These are phyloP conservation scores for Candida anutae DNA, from an alignment of 1,139 yeast species.

Conservation along the genomic window DNA sequence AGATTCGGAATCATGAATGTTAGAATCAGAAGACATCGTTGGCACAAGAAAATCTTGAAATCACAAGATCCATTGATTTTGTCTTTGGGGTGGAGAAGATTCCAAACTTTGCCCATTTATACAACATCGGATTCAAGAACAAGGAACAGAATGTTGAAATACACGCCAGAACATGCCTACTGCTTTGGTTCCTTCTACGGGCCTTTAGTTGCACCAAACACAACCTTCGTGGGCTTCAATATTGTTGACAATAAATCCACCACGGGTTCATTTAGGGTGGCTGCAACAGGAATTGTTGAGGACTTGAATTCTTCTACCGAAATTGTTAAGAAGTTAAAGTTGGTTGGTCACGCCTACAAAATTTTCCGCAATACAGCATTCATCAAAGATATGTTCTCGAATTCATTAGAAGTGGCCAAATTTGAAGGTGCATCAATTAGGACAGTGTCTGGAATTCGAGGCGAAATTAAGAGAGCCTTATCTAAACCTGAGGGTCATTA, in stretches of 20 bases:
- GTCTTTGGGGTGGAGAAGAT: constrained; percentile 97
- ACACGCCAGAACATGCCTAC: constrained; percentile 96
- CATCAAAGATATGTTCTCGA: constrained; percentile 90
- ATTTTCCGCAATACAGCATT: constrained; percentile 95
- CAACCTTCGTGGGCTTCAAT: constrained; percentile 94
- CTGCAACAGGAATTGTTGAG: constrained; percentile 96
- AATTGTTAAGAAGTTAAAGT: constrained; percentile 89
- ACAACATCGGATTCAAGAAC: constrained; percentile 97
- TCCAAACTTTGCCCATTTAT: constrained; percentile 92
- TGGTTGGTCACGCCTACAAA: constrained; percentile 92
- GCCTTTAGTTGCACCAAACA: constrained; percentile 93
- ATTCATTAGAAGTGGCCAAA: constrained; percentile 90
- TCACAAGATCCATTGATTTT: constrained; percentile 92
- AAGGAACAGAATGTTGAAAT: constrained; percentile 94
- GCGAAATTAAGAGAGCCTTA: constrained; percentile 93
- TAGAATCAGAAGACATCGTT: constrained; percentile 93
- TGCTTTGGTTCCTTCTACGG: constrained; percentile 97
- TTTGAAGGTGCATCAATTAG: constrained; percentile 97
- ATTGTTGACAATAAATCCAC: constrained; percentile 77
- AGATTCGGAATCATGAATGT: constrained; percentile 91
- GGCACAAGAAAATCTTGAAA: constrained; percentile 95
- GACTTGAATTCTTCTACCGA: constrained; percentile 87
- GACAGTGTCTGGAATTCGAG: constrained; percentile 95
- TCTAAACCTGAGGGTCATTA: constrained; percentile 94
- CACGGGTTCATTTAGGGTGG: constrained; percentile 85